Evolutionary conservation across 345 rosid species (phyloP).

Genomic region (Eucalyptus curtisii): DNA sequence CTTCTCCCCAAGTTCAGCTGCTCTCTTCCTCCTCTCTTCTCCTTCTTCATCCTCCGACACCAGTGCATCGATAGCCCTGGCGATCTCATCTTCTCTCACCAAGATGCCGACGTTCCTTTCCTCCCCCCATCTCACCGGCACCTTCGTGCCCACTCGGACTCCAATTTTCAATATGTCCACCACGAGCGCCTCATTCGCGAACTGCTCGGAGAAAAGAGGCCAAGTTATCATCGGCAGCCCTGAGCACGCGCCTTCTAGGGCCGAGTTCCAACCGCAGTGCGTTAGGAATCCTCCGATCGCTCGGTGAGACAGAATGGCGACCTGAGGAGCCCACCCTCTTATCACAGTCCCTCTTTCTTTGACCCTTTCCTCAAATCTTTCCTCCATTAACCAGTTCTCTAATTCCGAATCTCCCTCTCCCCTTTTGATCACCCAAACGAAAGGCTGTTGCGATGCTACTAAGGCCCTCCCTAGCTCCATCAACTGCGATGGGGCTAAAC

Average conservation of each 20-base stretch:
- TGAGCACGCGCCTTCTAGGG: constrained; percentile 41
- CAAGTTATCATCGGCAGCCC: constrained; percentile 79
- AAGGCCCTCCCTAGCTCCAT: constrained; percentile 56
- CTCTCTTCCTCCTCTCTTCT: constrained; percentile 27
- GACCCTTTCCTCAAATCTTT: constrained; percentile 38
- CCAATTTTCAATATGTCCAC: constrained; percentile 55
- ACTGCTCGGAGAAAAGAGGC: constrained; percentile 75
- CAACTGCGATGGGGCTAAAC: constrained; percentile 47
- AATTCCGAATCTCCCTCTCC: constrained; percentile 29
- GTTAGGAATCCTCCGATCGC: constrained; percentile 64
- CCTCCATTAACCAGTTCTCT: constrained; percentile 30
- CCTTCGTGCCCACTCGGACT: constrained; percentile 63
- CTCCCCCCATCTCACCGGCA: constrained; percentile 66
- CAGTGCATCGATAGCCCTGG: constrained; percentile 25
- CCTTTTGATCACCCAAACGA: constrained; percentile 63
- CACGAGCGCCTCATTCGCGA: constrained; percentile 53
- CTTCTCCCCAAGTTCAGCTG: constrained; percentile 20
- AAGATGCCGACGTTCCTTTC: constrained; percentile 53
- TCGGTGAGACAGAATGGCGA: constrained; percentile 53
- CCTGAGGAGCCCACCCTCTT: constrained; percentile 85
- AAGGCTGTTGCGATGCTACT: constrained; percentile 48
- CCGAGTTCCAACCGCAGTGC: constrained; percentile 92
- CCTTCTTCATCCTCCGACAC: constrained; percentile 40
- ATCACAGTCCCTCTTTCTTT: constrained; percentile 55
- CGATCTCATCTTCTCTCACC: constrained; percentile 35